These are phyloP conservation scores for Geotrichum carabidarum DNA, from an alignment of 1,139 yeast species.

Conservation along the genomic window DNA sequence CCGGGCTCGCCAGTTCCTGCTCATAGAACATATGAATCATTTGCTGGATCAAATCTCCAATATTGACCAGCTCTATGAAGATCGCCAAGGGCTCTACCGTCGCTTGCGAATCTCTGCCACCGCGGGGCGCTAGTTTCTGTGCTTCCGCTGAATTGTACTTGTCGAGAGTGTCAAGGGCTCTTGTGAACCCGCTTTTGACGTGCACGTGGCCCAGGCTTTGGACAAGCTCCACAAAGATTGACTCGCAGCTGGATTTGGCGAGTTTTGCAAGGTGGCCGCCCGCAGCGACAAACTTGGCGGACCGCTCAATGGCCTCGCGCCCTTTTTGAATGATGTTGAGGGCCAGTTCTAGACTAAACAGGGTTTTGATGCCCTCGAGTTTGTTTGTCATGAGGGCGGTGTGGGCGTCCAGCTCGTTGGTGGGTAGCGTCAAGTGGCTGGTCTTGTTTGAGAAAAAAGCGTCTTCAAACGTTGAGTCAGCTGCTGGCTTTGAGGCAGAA, in stretches of 20 bases:
- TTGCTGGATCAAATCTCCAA: conserved; percentile 87
- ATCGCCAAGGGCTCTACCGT: conserved; percentile 72
- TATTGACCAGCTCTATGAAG: conserved; percentile 83
- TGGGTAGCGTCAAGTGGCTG: conserved; percentile 28
- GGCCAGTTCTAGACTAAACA: conserved; percentile 43
- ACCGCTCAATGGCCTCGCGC: conserved; percentile 33
- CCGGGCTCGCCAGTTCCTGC: conserved; percentile 65
- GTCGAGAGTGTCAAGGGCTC: conserved; percentile 64
- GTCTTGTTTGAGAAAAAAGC: conserved; percentile 9
- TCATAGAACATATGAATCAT: conserved; percentile 87
- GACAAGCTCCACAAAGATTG: conserved; percentile 61
- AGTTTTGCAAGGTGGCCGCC: conserved; percentile 32
- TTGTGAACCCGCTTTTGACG: conserved; percentile 72
- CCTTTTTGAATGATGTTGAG: conserved; percentile 39
- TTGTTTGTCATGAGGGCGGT: conserved; percentile 42
- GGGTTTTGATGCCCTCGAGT: conserved; percentile 39
- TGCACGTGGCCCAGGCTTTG: conserved; percentile 63
- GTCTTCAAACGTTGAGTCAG: not conserved
- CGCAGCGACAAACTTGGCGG: conserved; percentile 31
- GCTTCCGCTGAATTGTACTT: conserved; percentile 59
- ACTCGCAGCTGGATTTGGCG: conserved; percentile 42
- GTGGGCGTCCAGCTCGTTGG: conserved; percentile 44
- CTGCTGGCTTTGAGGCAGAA: not conserved
- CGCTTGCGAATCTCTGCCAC: conserved; percentile 21
- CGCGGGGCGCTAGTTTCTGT: conserved; percentile 22